These are phyloP conservation scores for Albizia julibrissin DNA, from an alignment of 306 rosid genomes.

Conservation along the genomic window DNA sequence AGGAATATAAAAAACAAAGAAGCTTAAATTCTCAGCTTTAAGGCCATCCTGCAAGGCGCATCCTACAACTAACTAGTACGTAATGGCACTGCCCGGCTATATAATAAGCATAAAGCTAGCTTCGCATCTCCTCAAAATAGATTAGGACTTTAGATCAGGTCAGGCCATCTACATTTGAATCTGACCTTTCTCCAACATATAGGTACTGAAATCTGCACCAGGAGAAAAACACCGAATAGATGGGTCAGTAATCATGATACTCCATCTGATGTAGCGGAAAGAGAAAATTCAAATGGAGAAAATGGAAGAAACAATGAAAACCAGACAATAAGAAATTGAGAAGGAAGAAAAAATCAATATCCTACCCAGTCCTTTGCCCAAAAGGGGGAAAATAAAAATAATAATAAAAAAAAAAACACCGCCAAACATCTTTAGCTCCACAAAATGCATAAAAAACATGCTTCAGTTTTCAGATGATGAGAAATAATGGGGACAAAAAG, in stretches of 20 bases:
- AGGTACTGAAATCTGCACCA: conserved; percentile 39
- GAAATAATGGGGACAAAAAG: background rate
- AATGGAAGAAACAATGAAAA: background rate
- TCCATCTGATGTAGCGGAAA: background rate
- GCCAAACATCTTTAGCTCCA: background rate
- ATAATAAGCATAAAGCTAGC: conserved; percentile 6
- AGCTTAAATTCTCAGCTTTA: conserved; percentile 26
- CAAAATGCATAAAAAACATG: background rate
- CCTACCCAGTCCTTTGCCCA: background rate
- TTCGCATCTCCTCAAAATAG: conserved; percentile 19
- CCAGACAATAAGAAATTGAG: background rate
- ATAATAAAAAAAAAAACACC: no score
- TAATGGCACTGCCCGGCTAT: background rate
- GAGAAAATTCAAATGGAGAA: background rate
- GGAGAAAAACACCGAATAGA: background rate
- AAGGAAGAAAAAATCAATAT: background rate
- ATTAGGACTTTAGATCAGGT: conserved; percentile 12
- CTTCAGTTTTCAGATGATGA: background rate
- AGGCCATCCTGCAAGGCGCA: conserved; percentile 6
- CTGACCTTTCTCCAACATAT: conserved; percentile 28
- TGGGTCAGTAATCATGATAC: conserved; percentile 6
- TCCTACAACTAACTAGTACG: conserved; percentile 15
- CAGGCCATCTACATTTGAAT: conserved; percentile 27
- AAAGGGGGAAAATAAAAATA: no score
- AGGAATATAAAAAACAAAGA: conserved; percentile 25